A percentile compares a stretch with the other conserved stretches of the same genome.
phyloP scores from a whole-genome alignment of 2,329 filamentous ascomycete genomes.

The Aspergillus sojae region DNA sequence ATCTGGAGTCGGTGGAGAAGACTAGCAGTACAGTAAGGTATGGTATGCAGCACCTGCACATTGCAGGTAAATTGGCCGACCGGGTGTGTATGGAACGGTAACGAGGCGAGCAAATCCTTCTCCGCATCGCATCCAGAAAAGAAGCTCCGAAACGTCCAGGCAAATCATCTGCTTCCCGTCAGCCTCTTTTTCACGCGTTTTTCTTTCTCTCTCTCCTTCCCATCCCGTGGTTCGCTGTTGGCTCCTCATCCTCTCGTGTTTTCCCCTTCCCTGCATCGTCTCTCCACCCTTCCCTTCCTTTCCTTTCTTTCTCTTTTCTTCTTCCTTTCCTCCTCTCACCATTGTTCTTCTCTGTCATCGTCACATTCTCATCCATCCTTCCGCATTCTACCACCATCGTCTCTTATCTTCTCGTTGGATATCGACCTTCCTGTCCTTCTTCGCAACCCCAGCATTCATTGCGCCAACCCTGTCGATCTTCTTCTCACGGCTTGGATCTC shows the following conservation, averaged over 20 bases:
- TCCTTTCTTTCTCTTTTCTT: constrained; percentile 15
- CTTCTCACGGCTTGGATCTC: constrained; percentile 18
- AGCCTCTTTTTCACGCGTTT: constrained; percentile 17
- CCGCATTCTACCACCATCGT: constrained; percentile 10
- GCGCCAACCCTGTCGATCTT: not conserved
- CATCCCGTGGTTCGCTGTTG: constrained; percentile 6
- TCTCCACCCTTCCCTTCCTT: constrained; percentile 13
- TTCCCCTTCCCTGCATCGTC: constrained; percentile 22
- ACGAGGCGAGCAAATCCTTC: constrained; percentile 19
- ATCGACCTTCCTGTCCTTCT: not conserved
- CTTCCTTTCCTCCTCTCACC: constrained; percentile 18
- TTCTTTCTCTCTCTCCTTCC: constrained; percentile 12
- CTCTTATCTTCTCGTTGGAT: not conserved
- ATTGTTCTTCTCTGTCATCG: constrained; percentile 20
- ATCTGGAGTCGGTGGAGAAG: constrained; percentile 20
- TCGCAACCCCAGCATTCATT: constrained; percentile 3
- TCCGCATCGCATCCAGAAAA: constrained; percentile 21
- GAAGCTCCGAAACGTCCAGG: constrained; percentile 18
- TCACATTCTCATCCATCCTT: constrained; percentile 13
- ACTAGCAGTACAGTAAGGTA: constrained; percentile 18
- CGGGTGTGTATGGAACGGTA: constrained; percentile 16
- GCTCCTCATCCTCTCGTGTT: constrained; percentile 17
- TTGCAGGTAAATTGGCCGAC: constrained; percentile 8
- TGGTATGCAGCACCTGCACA: constrained; percentile 9
- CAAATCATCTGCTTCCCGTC: constrained; percentile 21